Base-by-base conservation (phyloP, 2,329 filamentous ascomycete genomes). In the Exserohilum turcica region DNA sequence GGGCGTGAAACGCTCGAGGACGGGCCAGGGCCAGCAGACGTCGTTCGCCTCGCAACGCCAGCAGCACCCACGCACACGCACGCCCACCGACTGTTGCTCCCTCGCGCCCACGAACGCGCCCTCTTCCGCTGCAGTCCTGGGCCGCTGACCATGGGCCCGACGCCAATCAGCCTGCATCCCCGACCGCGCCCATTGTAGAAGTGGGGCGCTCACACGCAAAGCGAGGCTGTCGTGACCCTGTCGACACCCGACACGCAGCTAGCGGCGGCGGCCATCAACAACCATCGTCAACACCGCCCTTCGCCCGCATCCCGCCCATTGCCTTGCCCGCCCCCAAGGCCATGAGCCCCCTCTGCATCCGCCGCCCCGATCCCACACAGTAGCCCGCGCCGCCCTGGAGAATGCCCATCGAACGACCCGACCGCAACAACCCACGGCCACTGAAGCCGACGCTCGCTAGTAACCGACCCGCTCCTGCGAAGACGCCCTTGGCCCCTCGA, bases 401-500 rank as follows among this genome's bases (percentile, higher is more conserved):
- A 56, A 75, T 75, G 74, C 68, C 70, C 65, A 63, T 66, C 63
- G 74, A 75, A 66, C 67, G 71, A 51, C 61, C 58, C 63, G 78
- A 78, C 73, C 76, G 75, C 66, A 78, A 78, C 68, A 77, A 79
- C 67, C 81, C 80, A 63, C 80, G 81, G 70, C 84, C 86, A 35
- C 81, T 88, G 68, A 87, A 87, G 77, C 89, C 90, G 47, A 83
- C 86, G 54, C 84, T 92, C 73, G 82, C 87, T 59, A 79, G 85
- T 39, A 84, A 82, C 63, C 86, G 82, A 51, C 76, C 77, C 36
- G 64, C 77, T 32, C 31, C 42, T 35, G 61, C 74, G 57, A 83
- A 82, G 67, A 72, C 78, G 16, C 84, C 84, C 39, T 69, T 87
- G 55, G 85, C 85, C 15, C 85, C 86, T 12, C 82, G 84, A 64